Evolutionary conservation across 768 basidiomycete species (phyloP).

Genomic region (Lactarius hengduanensis): DNA sequence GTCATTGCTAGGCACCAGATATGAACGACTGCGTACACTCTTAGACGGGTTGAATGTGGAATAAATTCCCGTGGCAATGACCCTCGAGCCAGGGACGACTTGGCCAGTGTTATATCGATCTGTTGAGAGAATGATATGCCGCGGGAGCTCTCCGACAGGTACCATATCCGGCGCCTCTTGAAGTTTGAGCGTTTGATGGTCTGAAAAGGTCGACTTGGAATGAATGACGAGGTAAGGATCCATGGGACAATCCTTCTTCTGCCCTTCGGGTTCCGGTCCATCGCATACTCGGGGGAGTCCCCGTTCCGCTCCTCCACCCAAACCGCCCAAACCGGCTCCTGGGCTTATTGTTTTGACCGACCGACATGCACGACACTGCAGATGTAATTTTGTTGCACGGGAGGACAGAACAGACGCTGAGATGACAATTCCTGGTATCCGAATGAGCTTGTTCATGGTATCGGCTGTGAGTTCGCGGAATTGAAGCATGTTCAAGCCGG

Average conservation of each 20-base stretch:
- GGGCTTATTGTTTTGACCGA: conserved; percentile 78
- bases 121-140: conserved; percentile 90
- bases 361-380: conserved; percentile 91
- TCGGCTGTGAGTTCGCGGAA: conserved; percentile 93
- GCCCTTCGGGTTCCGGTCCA: conserved; percentile 72
- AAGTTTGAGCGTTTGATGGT: conserved; percentile 94
- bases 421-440: conserved; percentile 97
- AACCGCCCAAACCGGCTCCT: conserved; percentile 73
- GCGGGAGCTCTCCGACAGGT: conserved; percentile 94
- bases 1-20: neutral
- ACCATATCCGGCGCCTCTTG: conserved; percentile 99
- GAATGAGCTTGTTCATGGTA: conserved; percentile 93
- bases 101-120: conserved; percentile 90
- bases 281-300: conserved; percentile 89
- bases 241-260: conserved; percentile 91
- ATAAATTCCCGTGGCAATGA: conserved; percentile 94
- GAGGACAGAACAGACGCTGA: conserved; percentile 93
- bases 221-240: conserved; percentile 97
- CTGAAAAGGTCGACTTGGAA: conserved; percentile 89
- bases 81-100: conserved; percentile 94
- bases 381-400: conserved; percentile 85
- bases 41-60: conserved; percentile 92
- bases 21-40: conserved; percentile 51
- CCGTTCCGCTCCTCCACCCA: conserved; percentile 83
- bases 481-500: conserved; percentile 90